Evolutionary conservation across 2,329 filamentous ascomycete species (phyloP), one percentile per base, ranked within the genome.

Genomic region (Colletotrichum navitas): DNA sequence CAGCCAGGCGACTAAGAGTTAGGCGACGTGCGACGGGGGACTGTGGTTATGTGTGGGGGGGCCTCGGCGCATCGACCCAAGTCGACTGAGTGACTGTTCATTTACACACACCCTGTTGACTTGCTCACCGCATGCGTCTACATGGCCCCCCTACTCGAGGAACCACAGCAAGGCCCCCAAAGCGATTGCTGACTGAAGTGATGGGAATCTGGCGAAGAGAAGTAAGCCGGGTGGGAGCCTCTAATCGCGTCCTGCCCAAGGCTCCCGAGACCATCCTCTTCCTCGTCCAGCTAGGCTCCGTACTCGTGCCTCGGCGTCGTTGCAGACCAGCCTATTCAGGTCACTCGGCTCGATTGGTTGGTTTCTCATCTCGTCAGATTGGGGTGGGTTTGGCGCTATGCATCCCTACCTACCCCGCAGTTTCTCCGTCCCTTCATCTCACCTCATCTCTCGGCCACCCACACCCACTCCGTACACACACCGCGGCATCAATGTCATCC

Each of bases 251-350:
- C 34, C 62, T 63, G 64, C 11, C 43, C 58, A 51, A 43, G 34
- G 43, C 54, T 24, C 66, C 45, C 47, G 55, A 49, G 54, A 47
- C 32, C 39, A 14, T 60, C 43, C 60, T 4, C 34, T 51, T 32
- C 47, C 16, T 63, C 34, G 32, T 52, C 43, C 21, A 21, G 29
- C 32, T 39, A 45, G 45, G 32, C 54, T 66, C 67, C 63, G 55
- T 68, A 45, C 55, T 41, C 49, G 63, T 63, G 39, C 39, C 51
- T 34, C 26, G 8, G 36, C 18, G 39, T 34, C 59, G 55, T 67
- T 56, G 67, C 26, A 62, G 43, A 59, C 63, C 64, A 21, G 64
- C 68, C 64, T 58, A 58, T 68, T 68, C 64, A 71, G 64, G 68
- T 45, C 58, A 56, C 26, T 68, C 64, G 58, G 51, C 29, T 71